Conservation (phyloP, 2,329 filamentous ascomycete species). For the Cryphonectria nitschkei region DNA sequence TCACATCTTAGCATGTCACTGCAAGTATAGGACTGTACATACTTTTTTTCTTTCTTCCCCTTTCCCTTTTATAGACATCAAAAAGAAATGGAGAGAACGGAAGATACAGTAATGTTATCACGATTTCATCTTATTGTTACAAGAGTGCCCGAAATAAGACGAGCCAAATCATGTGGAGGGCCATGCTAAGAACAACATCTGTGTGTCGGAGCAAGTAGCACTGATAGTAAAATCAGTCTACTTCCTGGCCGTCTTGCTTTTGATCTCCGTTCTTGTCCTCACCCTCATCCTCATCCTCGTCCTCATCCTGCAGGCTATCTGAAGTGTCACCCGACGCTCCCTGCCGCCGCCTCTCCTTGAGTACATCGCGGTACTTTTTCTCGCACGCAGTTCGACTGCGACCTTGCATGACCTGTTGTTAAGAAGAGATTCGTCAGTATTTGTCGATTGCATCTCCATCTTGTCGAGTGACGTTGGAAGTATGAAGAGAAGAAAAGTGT, state of each 20-base stretch:
- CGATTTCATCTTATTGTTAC: not conserved
- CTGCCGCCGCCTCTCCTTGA: not conserved
- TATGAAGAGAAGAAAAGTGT: not conserved
- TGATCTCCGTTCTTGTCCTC: not conserved
- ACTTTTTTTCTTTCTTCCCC: not conserved
- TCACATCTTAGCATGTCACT: not conserved
- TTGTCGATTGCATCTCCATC: not conserved
- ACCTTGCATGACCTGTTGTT: not conserved
- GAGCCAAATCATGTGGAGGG: not conserved
- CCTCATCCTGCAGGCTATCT: not conserved
- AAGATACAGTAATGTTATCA: not conserved
- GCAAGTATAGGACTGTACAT: not conserved
- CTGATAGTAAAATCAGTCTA: not conserved
- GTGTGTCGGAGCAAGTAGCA: too few relatives aligned
- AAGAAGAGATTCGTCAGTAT: not conserved
- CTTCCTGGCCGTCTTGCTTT: not conserved
- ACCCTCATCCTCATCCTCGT: too few relatives aligned
- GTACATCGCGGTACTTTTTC: conserved; percentile 12
- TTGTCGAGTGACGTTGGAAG: not conserved
- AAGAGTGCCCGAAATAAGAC: too few relatives aligned
- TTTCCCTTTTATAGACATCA: not conserved
- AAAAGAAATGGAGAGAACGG: not conserved
- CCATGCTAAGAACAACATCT: too few relatives aligned
- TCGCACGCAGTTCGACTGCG: conserved; percentile 3
- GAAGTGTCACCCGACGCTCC: not conserved